phyloP scores from a whole-genome alignment of 2,329 filamentous ascomycete species.

The Aspergillus sp. region DNA sequence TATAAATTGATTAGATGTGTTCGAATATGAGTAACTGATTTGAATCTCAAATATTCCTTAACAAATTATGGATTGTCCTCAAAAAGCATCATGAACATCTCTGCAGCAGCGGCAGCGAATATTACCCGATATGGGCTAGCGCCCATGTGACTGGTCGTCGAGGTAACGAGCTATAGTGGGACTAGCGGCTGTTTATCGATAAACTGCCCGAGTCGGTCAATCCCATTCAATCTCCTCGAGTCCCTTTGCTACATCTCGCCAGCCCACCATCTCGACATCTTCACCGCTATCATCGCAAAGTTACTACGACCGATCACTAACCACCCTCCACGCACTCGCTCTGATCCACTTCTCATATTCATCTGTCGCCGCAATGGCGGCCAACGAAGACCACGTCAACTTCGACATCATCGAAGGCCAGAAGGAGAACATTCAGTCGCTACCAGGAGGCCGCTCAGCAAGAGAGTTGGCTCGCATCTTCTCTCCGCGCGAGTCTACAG shows the following conservation, averaged over 20 bases:
- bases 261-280: conserved; percentile 6
- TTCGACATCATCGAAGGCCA: conserved; percentile 95
- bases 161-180: conserved; percentile 28
- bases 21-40: background rate
- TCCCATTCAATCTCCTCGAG: background rate
- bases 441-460: conserved; percentile 85
- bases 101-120: conserved; percentile 9
- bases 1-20: background rate
- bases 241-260: background rate
- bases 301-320: background rate
- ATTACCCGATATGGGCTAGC: conserved; percentile 14
- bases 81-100: too few species aligned
- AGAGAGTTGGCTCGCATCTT: conserved; percentile 80
- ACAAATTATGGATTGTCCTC: too few species aligned
- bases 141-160: conserved; percentile 34
- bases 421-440: conserved; percentile 96
- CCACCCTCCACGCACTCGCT: background rate
- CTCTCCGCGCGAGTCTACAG: conserved; percentile 48
- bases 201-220: conserved; percentile 17
- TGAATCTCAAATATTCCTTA: too few species aligned
- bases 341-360: conserved; percentile 27
- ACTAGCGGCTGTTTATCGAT: conserved; percentile 40
- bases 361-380: conserved; percentile 53
- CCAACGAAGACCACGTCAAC: conserved; percentile 49
- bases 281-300: background rate